Conservation (phyloP, 768 basidiomycete species). For the Lactifluus echinatus region DNA sequence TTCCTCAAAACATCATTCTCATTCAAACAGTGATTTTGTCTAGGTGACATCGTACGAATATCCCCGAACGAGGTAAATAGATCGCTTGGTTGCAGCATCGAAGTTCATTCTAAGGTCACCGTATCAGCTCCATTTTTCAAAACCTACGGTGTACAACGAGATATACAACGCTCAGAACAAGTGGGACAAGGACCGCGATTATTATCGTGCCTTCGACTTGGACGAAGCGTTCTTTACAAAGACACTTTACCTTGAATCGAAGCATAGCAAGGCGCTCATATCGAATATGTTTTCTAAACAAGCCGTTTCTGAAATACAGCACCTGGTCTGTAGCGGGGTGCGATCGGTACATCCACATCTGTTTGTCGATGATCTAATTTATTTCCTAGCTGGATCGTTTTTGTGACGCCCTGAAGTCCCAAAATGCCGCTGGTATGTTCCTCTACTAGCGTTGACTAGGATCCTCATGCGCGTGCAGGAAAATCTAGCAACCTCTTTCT, state of each 20-base stretch:
- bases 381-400: conserved; percentile 29
- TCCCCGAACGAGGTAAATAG: conserved; percentile 9
- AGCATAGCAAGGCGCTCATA: conserved; percentile 27
- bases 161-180: conserved; percentile 17
- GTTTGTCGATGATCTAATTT: neutral
- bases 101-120: neutral
- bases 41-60: conserved; percentile 13
- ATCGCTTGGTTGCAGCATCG: neutral
- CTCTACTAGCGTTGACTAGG: too few species aligned
- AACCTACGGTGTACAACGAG: conserved; percentile 9
- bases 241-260: conserved; percentile 29
- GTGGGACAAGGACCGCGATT: conserved; percentile 33
- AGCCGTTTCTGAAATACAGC: conserved; percentile 31
- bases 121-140: conserved; percentile 9
- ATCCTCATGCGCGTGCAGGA: neutral
- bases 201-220: conserved; percentile 32
- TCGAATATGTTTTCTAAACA: conserved; percentile 33
- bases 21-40: neutral
- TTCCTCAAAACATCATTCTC: neutral
- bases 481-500: conserved; percentile 31
- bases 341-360: neutral
- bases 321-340: conserved; percentile 28
- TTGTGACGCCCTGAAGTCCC: conserved; percentile 9
- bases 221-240: conserved; percentile 31
- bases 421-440: conserved; percentile 6